A percentile compares a stretch with the other conserved stretches of the same genome.
Evolutionary conservation across 2,329 filamentous ascomycete genomes (phyloP).

Genomic region (Esteya vermicola): DNA sequence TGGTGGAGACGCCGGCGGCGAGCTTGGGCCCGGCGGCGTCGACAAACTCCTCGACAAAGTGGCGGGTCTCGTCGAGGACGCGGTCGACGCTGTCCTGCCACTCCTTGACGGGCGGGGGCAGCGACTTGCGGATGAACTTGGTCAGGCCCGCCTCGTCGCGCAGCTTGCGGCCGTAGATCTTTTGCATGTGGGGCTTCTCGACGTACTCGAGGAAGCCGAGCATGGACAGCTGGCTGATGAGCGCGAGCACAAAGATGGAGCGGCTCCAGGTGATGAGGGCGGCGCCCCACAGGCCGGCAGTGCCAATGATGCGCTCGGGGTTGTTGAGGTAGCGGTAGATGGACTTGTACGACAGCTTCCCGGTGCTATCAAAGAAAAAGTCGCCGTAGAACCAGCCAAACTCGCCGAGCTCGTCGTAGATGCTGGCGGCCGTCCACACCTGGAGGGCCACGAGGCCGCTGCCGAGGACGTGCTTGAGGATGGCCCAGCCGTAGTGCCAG

Average conservation of each 20-base stretch:
- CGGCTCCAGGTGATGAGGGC: conserved; percentile 87
- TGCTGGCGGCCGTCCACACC: conserved; percentile 81
- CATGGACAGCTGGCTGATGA: conserved; percentile 73
- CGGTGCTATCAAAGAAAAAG: conserved; percentile 87
- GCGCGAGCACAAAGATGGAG: conserved; percentile 71
- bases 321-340: conserved; percentile 99
- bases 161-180: conserved; percentile 77
- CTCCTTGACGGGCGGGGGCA: conserved; percentile 70
- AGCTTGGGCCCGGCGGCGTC: conserved; percentile 77
- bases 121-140: conserved; percentile 74
- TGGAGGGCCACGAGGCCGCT: conserved; percentile 70
- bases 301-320: conserved; percentile 82
- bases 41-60: conserved; percentile 83
- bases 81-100: conserved; percentile 80
- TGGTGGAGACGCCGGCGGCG: conserved; percentile 69
- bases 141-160: conserved; percentile 81
- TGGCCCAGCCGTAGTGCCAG: conserved; percentile 74
- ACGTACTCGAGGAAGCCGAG: conserved; percentile 84
- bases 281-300: conserved; percentile 90
- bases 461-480: conserved; percentile 79
- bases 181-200: conserved; percentile 95
- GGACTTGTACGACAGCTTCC: conserved; percentile 85
- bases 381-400: conserved; percentile 99
- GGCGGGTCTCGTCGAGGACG: conserved; percentile 71
- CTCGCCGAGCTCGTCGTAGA: conserved; percentile 90